Evolutionary conservation across 495 filamentous ascomycete species (phyloP).

Genomic region (Penicillium mononematosum): DNA sequence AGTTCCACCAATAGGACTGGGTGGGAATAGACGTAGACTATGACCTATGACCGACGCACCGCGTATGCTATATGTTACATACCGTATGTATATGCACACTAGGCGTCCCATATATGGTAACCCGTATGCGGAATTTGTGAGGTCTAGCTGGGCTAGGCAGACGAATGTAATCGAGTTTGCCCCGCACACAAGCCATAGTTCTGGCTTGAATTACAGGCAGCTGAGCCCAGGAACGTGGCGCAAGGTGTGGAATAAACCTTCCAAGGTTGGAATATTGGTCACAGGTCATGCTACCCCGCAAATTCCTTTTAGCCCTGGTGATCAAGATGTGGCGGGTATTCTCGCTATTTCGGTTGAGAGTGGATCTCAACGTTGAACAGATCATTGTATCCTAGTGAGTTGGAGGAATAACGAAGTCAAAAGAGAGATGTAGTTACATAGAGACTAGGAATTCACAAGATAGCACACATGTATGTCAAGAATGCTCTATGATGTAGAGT

Average conservation of each 20-base stretch:
- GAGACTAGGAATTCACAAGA: background rate
- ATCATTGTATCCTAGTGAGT: background rate
- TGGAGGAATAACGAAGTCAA: background rate
- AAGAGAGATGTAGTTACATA: background rate
- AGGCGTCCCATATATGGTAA: background rate
- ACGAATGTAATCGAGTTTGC: background rate
- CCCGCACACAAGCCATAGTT: background rate
- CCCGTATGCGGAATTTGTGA: background rate
- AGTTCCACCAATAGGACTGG: background rate
- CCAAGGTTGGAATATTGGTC: background rate
- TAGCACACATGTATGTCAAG: background rate
- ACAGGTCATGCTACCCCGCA: slow-evolving; percentile 9
- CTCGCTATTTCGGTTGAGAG: background rate
- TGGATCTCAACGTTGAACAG: background rate
- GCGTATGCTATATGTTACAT: background rate
- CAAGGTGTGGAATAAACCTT: background rate
- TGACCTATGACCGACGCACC: background rate
- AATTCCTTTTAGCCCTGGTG: slow-evolving; percentile 3
- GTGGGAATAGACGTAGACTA: background rate
- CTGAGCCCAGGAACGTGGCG: background rate
- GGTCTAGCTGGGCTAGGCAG: background rate
- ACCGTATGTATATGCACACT: background rate
- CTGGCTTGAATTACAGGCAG: background rate
- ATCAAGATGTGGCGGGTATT: slow-evolving; percentile 1
- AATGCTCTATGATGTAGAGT: too few relatives aligned